Evolutionary conservation across 2,329 filamentous ascomycete genomes (phyloP), one percentile per base, ranked within the genome.

Genomic region (Curvularia spicifera): DNA sequence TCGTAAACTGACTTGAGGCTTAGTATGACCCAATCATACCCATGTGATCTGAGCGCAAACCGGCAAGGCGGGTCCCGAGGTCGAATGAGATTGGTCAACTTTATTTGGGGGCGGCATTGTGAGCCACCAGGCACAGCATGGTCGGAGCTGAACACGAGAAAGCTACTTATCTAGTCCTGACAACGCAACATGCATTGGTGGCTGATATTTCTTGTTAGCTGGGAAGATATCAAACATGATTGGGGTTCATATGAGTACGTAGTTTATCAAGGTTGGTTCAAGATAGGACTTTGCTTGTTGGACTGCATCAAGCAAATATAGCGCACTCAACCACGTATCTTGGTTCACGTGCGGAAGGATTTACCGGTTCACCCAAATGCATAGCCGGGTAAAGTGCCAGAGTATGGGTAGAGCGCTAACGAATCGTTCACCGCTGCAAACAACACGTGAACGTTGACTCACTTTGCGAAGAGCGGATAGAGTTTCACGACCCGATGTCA

Each of bases 201-300:
- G 24, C 22, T 9, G 3, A 52, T n/a, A n/a, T 18, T n/a, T 26
- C n/a, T 9, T 24, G 22, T 44, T 7, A 15, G n/a, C 7, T 24
- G 10, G 15, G 13, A 22, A 22, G 39, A 26, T 3, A 12, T 7
- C 28, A 29, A 15, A 48, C 22, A 29, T 26, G 5, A 28, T 8
- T 33, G 42, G 40, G 13, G 37, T 22, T 37, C 9, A 48, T 44
- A 6, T n/a, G 20, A 33, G 24, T 18, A 13, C 15, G 18, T 44
- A 20, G n/a, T 15, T 29, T 28, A 45, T 45, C 24, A 45, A 49
- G 44, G 22, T 54, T 57, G 39, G 44, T 51, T 26, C 39, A 44
- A 54, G 28, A 45, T 49, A 31, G 39, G 55, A 24, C 33, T 49
- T 28, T 57, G 50, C 44, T 57, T 53, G 22, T 42, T 53, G 43